Evolutionary conservation across 257 asterid species (phyloP), one percentile per base, ranked within the genome.

Genomic region (Solanum okadae): DNA sequence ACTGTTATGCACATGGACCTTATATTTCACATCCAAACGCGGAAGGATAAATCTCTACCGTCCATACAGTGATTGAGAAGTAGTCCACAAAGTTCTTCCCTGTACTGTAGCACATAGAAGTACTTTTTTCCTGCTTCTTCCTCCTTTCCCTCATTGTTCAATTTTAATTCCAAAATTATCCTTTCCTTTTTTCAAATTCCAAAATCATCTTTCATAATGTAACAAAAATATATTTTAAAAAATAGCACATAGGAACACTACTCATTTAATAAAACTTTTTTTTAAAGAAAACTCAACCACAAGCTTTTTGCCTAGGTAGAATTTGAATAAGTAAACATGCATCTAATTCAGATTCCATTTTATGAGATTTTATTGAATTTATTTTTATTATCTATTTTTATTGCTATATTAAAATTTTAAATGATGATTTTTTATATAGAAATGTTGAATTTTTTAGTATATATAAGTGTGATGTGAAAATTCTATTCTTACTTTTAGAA

Each of bases 91-190:
- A 42, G 34, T 59, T 63, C 15, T 75, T 87, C 49, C 23, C 12
- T 81, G 88, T 33, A 79, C 89, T 75, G 79, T 49, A 82, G 40
- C 49, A 25, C 91, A 85, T 78, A 56, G 4, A 59, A 91, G 72
- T 67, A 29, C 10, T 27, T 37, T 33, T 82, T 10, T 38, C 84
- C 75, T 44, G 31, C n/a, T 88, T 86, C 88, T 61, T 87, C 18
- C 49, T 18, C 2, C 89, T 84, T 88, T 88, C 89, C 86, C 86
- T 35, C 42, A 29, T 16, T 2, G 78, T 52, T 29, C 33, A 34
- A 11, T 16, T 56, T 34, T 20, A 5, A 52, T 31, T 46, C 84
- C 63, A 13, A 25, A 73, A 44, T 23, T 38, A 61, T 84, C 86
- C 5, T 42, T 79, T 42, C 29, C 13, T 8, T 40, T n/a, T 77